Evolutionary conservation across 441 rosid genomes (phyloP).

Genomic region (Populus hybrid): DNA sequence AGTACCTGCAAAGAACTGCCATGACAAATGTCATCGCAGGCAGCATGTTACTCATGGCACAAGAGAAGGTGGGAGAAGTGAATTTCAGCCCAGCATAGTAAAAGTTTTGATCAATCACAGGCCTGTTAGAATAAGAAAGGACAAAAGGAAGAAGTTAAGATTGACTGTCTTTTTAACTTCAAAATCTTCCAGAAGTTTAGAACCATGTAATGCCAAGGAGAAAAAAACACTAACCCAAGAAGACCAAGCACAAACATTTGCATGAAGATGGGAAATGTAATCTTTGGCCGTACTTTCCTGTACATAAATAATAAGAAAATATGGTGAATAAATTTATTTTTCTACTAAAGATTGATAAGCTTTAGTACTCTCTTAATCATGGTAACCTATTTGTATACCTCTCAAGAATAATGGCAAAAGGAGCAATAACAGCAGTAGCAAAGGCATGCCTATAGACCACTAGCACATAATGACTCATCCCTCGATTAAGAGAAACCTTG

Average conservation of each 20-base stretch:
- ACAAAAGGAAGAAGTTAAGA: background rate
- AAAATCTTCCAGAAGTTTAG: background rate
- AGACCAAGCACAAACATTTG: conserved; percentile 70
- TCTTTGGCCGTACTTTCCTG: conserved; percentile 73
- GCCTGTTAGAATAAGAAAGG: conserved; percentile 36
- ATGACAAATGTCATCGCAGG: conserved; percentile 68
- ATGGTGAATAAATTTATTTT: background rate
- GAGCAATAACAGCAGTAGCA: conserved; percentile 59
- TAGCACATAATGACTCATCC: conserved; percentile 68
- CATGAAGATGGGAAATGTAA: conserved; percentile 61
- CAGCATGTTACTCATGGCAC: conserved; percentile 70
- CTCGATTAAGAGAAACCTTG: conserved; percentile 55
- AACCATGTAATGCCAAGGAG: background rate
- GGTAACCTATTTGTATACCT: conserved; percentile 29
- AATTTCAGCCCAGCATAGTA: conserved; percentile 71
- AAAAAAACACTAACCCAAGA: conserved; percentile 52
- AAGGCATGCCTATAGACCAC: conserved; percentile 70
- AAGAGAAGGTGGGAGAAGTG: conserved; percentile 75
- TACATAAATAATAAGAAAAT: background rate
- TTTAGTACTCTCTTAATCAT: background rate
- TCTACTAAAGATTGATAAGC: background rate
- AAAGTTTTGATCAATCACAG: conserved; percentile 80
- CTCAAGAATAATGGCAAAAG: conserved; percentile 63
- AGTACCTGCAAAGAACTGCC: conserved; percentile 64
- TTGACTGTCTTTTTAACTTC: background rate